These are phyloP conservation scores for Golubevia pallescens DNA, from an alignment of 1,284 basidiomycete genomes.

Conservation along the genomic window DNA sequence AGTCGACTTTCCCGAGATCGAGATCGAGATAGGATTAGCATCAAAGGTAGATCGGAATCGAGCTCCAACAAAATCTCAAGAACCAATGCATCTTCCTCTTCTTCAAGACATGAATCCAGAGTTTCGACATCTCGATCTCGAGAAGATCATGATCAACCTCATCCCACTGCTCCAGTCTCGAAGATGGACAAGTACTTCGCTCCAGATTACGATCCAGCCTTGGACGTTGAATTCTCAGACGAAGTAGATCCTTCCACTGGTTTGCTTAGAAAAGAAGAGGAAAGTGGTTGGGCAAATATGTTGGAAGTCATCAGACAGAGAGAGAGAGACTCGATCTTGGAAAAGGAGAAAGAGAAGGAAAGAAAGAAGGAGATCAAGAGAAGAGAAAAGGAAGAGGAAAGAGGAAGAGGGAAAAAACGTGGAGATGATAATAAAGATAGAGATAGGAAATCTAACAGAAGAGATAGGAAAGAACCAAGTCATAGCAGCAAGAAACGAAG, in stretches of 20 bases:
- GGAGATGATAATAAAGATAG: neutral
- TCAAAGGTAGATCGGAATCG: neutral
- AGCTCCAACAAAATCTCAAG: neutral
- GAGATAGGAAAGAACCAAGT: neutral
- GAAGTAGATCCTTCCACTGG: constrained; percentile 3
- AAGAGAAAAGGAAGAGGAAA: neutral
- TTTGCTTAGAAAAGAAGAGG: constrained; percentile 7
- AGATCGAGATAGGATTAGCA: neutral
- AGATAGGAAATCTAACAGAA: neutral
- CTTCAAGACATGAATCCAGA: neutral
- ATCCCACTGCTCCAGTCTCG: constrained; percentile 8
- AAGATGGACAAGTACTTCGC: constrained; percentile 48
- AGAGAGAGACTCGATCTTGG: constrained; percentile 1
- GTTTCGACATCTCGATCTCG: constrained; percentile 11
- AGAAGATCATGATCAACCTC: constrained; percentile 6
- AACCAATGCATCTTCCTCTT: neutral
- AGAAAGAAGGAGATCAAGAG: constrained; percentile 3
- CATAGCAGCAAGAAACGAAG: too few relatives aligned
- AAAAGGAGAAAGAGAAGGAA: constrained; percentile 4
- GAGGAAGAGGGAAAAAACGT: neutral
- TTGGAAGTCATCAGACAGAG: constrained; percentile 6
- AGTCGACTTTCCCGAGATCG: neutral
- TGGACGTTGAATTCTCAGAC: constrained; percentile 6
- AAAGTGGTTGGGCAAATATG: constrained; percentile 15
- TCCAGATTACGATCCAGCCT: constrained; percentile 13